These are phyloP conservation scores for Dactylonectria macrodidyma DNA, from an alignment of 2,329 filamentous ascomycete genomes.

Conservation along the genomic window DNA sequence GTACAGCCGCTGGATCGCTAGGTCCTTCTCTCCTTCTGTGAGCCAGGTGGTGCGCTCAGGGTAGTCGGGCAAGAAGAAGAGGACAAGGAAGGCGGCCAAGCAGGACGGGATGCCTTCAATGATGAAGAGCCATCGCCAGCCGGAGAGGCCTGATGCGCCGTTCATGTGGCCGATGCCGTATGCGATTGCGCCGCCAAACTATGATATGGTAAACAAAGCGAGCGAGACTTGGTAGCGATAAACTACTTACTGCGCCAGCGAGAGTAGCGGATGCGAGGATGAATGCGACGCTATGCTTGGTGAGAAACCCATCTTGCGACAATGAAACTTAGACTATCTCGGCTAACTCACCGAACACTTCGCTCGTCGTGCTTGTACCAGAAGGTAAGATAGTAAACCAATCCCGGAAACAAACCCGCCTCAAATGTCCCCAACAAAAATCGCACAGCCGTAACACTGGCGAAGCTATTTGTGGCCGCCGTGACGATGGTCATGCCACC, in stretches of 20 bases:
- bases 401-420: slow-evolving; percentile 74
- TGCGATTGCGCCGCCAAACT: slow-evolving; percentile 79
- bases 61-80: slow-evolving; percentile 78
- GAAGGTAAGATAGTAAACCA: slow-evolving; percentile 79
- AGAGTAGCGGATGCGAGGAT: slow-evolving; percentile 79
- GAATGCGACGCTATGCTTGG: slow-evolving; percentile 70
- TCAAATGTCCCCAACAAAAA: slow-evolving; percentile 79
- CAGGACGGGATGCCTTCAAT: slow-evolving; percentile 77
- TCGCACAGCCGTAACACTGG: slow-evolving; percentile 75
- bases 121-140: slow-evolving; percentile 79
- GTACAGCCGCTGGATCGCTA: slow-evolving; percentile 63
- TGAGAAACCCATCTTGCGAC: slow-evolving; percentile 31
- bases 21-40: slow-evolving; percentile 69
- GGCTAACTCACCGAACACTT: slow-evolving; percentile 64
- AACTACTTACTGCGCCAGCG: slow-evolving; percentile 70
- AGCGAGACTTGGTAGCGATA: not conserved
- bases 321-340: slow-evolving; percentile 10
- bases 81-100: slow-evolving; percentile 72
- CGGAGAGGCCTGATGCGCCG: slow-evolving; percentile 70
- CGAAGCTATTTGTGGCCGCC: slow-evolving; percentile 74
- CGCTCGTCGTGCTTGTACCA: slow-evolving; percentile 82
- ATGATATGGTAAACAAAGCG: slow-evolving; percentile 15
- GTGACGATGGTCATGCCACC: slow-evolving; percentile 77
- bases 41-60: slow-evolving; percentile 77
- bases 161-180: slow-evolving; percentile 83